These are phyloP conservation scores for Penicillium sumatraense DNA, from an alignment of 2,329 filamentous ascomycete genomes.

Conservation along the genomic window DNA sequence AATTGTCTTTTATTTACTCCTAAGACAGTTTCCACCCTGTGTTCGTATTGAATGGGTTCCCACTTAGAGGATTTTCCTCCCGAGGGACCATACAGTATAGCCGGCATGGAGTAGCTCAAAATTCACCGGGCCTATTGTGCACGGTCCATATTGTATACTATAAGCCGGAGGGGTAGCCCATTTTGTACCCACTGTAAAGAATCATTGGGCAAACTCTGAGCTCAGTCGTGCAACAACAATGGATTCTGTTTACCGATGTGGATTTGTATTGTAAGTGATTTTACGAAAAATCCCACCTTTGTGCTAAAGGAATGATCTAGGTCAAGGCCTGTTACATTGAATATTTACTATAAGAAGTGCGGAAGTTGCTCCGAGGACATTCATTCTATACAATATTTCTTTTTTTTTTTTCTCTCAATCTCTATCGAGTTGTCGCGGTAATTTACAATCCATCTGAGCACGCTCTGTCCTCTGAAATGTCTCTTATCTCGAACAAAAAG, in stretches of 20 bases:
- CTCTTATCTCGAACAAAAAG: conserved; percentile 1
- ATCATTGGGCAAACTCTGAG: not conserved
- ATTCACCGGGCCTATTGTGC: not conserved
- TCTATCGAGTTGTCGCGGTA: not conserved
- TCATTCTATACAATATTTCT: not conserved
- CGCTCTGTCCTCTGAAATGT: not conserved
- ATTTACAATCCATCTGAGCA: not conserved
- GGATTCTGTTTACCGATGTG: not conserved
- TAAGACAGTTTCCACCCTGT: not conserved
- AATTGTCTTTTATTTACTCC: not conserved
- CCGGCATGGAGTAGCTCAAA: not conserved
- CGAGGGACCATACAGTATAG: no score
- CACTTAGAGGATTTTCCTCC: no score
- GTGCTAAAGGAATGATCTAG: not conserved
- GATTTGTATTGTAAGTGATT: conserved; percentile 5
- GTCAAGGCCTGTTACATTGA: not conserved
- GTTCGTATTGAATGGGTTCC: not conserved
- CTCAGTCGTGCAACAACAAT: not conserved
- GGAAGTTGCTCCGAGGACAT: not conserved
- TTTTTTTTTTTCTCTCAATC: not conserved
- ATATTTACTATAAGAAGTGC: not conserved
- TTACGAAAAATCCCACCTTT: not conserved
- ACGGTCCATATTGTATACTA: not conserved
- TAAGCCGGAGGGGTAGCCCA: not conserved
- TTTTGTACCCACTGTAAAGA: not conserved